A percentile compares a stretch with the other conserved stretches of the same genome.
These are phyloP conservation scores for Tetrahymena malaccensis DNA, from an alignment of 73 alveolate genomes.

Conservation along the genomic window DNA sequence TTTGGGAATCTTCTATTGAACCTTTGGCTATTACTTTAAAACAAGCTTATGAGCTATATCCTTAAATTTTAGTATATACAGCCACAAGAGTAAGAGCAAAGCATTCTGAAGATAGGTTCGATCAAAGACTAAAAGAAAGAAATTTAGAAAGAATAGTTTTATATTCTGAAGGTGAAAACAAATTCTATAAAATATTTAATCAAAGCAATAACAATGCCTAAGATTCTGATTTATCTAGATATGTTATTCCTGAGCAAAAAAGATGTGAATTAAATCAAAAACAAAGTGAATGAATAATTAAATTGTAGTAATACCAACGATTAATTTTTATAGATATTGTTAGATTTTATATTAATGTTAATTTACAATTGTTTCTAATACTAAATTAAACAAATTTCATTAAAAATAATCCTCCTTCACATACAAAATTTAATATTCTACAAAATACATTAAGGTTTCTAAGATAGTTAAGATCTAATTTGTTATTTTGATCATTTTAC, in stretches of 20 bases:
- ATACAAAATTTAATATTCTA: no score
- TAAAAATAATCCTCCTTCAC: no score
- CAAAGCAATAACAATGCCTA: neutral
- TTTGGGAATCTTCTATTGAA: slow-evolving; percentile 22
- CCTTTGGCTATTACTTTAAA: slow-evolving; percentile 11
- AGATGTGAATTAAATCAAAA: neutral
- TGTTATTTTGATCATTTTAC: no score
- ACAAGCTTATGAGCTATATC: neutral
- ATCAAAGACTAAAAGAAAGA: neutral
- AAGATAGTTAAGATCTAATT: no score
- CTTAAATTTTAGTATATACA: neutral
- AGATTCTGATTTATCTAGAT: neutral
- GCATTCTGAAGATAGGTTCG: neutral
- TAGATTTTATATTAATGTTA: no score
- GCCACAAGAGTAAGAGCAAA: neutral
- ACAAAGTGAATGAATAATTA: neutral
- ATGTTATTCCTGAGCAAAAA: neutral
- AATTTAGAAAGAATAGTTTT: neutral
- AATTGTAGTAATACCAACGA: neutral
- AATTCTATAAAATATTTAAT: neutral
- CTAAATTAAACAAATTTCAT: no score
- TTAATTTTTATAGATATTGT: neutral
- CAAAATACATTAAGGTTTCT: no score
- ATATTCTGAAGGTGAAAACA: neutral
- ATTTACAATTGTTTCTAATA: neutral